Base-by-base conservation (phyloP, 441 rosid species). In the Erysimum cheiri region DNA sequence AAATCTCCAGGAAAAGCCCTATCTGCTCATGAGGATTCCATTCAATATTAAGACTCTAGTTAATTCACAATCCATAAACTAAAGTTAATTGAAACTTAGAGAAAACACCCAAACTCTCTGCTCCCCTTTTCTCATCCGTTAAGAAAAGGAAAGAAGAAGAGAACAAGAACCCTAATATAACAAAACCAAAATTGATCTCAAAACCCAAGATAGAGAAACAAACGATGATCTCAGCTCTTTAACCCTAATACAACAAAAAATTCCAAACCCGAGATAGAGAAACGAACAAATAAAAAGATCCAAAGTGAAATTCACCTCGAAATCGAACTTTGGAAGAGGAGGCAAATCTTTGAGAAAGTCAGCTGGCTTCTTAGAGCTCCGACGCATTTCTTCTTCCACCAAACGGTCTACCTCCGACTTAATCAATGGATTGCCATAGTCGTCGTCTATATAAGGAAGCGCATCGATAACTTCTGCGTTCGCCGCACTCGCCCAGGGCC, bases 361-460 rank as follows among this genome's bases (percentile, higher is more conserved):
- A 9, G 97, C 77, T 6, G 98, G 98, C 58, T 90, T 94, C 82
- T 87, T 89, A 6, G 84, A 79, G 81, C 98, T 94, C 64, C 87
- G 79, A 8, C 96, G 95, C 98, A 94, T 94, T 86, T 94, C 98
- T 60, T 91, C 97, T 78, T 90, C 97, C 36, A 92, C 89, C 33
- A 92, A 81, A 4, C 91, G 91, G 72, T 91, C 97, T 5, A 90
- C 97, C 82, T 94, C 98, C 4, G 81, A 81, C 71, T 91, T 92
- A 58, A 94, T 81, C 69, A 59, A 66, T 2, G 92, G 91, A 63
- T 89, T 75, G 8, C 87, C 89, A 44, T 92, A 94, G 76, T 94
- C 97, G 57, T 87, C 98, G 80, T 94, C 99, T n/a, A 94, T 94
- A 82, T 94, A 92, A 43, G 98, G 99, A 78, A 94, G 84, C 8